phyloP scores from a whole-genome alignment of 768 basidiomycete genomes.

The Strobilomyces dryophilus region DNA sequence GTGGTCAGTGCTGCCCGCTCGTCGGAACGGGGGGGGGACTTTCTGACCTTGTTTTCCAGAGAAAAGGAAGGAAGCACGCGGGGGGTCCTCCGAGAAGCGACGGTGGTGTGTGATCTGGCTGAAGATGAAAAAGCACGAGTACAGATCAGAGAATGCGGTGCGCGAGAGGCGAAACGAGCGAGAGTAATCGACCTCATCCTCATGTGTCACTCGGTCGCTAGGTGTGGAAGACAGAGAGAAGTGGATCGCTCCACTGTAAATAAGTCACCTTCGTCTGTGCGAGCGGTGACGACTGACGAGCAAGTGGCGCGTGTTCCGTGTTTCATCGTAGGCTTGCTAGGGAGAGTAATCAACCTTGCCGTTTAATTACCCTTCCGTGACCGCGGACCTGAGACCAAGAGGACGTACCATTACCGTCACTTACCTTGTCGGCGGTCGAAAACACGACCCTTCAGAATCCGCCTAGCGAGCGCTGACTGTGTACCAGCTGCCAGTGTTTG shows the following conservation, averaged over 20 bases:
- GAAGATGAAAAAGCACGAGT: slow-evolving; percentile 7
- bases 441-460: too few relatives aligned
- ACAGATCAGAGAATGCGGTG: slow-evolving; percentile 11
- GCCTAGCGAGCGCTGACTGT: too few relatives aligned
- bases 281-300: too few relatives aligned
- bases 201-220: slow-evolving; percentile 8
- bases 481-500: too few relatives aligned
- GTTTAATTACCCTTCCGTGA: too few relatives aligned
- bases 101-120: slow-evolving; percentile 27
- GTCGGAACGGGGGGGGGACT: neutral
- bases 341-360: too few relatives aligned
- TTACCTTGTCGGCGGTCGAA: too few relatives aligned
- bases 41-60: slow-evolving; percentile 65
- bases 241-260: slow-evolving; percentile 18
- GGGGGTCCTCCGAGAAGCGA: slow-evolving; percentile 22
- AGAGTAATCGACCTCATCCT: slow-evolving; percentile 31
- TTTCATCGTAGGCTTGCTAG: too few relatives aligned
- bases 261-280: too few relatives aligned
- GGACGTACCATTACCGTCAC: too few relatives aligned
- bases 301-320: too few relatives aligned
- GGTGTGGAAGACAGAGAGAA: slow-evolving; percentile 13
- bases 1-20: neutral
- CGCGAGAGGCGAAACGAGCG: slow-evolving; percentile 18
- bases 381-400: too few relatives aligned
- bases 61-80: slow-evolving; percentile 73